A percentile compares a stretch with the other conserved stretches of the same genome.
phyloP scores from a whole-genome alignment of 768 basidiomycete genomes.

The Psilocybe tampanensis region DNA sequence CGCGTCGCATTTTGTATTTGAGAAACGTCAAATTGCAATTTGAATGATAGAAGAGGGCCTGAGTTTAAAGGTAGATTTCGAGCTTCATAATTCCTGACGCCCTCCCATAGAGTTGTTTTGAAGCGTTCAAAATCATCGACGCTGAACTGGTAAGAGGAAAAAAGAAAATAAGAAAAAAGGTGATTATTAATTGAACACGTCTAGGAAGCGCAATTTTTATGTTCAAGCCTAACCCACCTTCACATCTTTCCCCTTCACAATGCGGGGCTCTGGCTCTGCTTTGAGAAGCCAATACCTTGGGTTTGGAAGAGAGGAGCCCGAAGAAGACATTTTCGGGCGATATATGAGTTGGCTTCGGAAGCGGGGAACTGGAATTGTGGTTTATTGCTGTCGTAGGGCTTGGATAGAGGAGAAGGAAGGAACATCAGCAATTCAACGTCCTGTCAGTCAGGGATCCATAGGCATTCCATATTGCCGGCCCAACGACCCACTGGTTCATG shows the following conservation, averaged over 20 bases:
- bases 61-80: slow-evolving; percentile 55
- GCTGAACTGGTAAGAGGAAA: slow-evolving; percentile 58
- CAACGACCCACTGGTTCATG: no score
- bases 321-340: not conserved
- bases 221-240: slow-evolving; percentile 46
- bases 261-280: slow-evolving; percentile 82
- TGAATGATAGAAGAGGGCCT: slow-evolving; percentile 88
- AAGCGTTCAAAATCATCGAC: slow-evolving; percentile 82
- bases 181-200: no score
- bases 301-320: not conserved
- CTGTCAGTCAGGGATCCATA: no score
- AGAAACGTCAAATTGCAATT: no score
- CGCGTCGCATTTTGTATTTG: no score
- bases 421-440: not conserved
- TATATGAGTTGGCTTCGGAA: not conserved
- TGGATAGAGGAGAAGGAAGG: not conserved
- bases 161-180: not conserved
- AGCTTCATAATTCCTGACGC: slow-evolving; percentile 85
- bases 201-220: no score
- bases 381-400: no score
- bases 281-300: slow-evolving; percentile 73
- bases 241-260: slow-evolving; percentile 87
- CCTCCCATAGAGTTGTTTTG: slow-evolving; percentile 80
- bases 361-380: not conserved
- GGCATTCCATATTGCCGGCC: no score